Conservation (phyloP, 768 basidiomycete species). For the Boletus sp. region DNA sequence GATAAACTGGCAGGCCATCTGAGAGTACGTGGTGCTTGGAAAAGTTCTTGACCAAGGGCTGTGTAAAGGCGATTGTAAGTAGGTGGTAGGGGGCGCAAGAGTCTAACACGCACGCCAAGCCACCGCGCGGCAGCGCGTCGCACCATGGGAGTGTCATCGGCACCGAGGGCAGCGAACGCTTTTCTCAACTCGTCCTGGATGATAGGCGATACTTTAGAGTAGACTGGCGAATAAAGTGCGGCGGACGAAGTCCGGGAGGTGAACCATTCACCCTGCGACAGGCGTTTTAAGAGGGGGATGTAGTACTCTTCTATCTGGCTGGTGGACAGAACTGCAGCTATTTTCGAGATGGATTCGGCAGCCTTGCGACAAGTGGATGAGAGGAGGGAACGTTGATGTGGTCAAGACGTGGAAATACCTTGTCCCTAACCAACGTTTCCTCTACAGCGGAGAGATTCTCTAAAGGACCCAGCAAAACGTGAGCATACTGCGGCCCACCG, state of each 20-base stretch:
- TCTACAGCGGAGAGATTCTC: conserved; percentile 97
- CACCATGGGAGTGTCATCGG: conserved; percentile 99
- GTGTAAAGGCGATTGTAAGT: conserved; percentile 12
- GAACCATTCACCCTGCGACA: conserved; percentile 97
- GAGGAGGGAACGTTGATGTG: neutral
- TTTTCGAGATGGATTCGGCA: conserved; percentile 91
- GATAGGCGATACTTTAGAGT: conserved; percentile 68
- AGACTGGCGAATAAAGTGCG: conserved; percentile 89
- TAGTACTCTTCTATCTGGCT: conserved; percentile 85
- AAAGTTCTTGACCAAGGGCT: conserved; percentile 81
- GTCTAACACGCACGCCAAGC: conserved; percentile 75
- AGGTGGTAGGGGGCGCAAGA: neutral
- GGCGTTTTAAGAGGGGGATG: conserved; percentile 85
- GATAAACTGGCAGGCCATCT: conserved; percentile 90
- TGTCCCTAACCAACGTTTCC: conserved; percentile 96
- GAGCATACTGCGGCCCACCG: conserved; percentile 84
- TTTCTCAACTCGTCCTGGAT: conserved; percentile 88
- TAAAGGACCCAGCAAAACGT: conserved; percentile 85
- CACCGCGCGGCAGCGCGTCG: conserved; percentile 93
- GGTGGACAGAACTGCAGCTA: conserved; percentile 74
- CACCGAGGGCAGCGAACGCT: conserved; percentile 75
- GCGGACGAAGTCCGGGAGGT: conserved; percentile 96
- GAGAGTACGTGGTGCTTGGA: conserved; percentile 77
- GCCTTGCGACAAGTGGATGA: conserved; percentile 53
- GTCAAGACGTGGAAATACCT: conserved; percentile 52